A percentile compares a stretch with the other conserved stretches of the same genome.
Conservation (phyloP, 176 grass and related monocot genomes). For the Areca catechu region DNA sequence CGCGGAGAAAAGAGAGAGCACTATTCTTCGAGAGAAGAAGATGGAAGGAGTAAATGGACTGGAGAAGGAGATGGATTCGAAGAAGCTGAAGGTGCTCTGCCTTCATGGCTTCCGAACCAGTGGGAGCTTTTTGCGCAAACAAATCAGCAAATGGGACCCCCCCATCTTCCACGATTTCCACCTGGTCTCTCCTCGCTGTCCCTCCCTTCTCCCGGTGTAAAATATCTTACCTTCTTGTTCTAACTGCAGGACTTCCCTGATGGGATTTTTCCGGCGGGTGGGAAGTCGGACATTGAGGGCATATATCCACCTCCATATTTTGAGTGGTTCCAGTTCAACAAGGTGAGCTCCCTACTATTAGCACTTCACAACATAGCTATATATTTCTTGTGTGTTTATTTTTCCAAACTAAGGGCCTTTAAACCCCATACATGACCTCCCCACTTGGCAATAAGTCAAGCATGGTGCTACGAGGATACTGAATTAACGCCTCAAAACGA, state of each 20-base stretch:
- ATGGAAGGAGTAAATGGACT: constrained; percentile 25
- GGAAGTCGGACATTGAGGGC: constrained; percentile 58
- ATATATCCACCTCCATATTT: constrained; percentile 78
- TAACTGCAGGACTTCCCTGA: constrained; percentile 60
- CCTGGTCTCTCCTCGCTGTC: constrained; percentile 30
- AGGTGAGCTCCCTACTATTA: constrained; percentile 15
- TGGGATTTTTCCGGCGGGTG: constrained; percentile 55
- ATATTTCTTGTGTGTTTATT: no score
- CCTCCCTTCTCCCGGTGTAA: background rate
- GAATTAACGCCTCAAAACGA: no score
- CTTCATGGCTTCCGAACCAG: constrained; percentile 73
- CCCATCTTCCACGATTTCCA: constrained; percentile 68
- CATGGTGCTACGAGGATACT: no score
- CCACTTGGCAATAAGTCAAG: no score
- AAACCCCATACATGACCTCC: no score
- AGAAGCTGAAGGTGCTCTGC: constrained; percentile 56
- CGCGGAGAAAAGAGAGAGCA: no score
- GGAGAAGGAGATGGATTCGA: background rate
- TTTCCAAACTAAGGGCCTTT: no score
- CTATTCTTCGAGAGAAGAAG: background rate
- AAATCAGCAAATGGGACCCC: constrained; percentile 91
- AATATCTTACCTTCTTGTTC: background rate
- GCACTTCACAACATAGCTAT: no score
- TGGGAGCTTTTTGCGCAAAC: constrained; percentile 68
- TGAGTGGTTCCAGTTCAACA: constrained; percentile 90